Evolutionary conservation across 2,329 filamentous ascomycete genomes (phyloP).

Genomic region (Aspergillus amoenus): DNA sequence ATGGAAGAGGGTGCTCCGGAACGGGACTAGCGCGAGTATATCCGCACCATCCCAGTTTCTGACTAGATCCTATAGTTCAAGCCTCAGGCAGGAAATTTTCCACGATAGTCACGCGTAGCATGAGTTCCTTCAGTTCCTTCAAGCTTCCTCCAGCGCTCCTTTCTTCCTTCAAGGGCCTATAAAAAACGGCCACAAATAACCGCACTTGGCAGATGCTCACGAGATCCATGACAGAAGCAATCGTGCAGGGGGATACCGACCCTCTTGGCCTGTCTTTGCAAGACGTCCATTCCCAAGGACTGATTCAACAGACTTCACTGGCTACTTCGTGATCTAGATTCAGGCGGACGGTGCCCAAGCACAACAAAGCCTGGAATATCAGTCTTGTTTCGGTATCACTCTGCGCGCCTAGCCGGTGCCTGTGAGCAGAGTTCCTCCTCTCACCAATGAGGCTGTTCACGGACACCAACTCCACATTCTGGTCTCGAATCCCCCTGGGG

Average conservation of each 20-base stretch:
- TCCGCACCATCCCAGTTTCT: background rate
- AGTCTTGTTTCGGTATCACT: background rate
- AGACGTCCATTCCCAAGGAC: background rate
- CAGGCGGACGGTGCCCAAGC: background rate
- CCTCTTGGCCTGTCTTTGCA: background rate
- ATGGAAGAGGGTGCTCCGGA: background rate
- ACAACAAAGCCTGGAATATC: background rate
- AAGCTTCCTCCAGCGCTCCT: background rate
- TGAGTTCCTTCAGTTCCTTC: background rate
- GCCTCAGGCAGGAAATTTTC: background rate
- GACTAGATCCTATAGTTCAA: background rate
- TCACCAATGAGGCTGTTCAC: background rate
- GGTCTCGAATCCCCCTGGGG: slow-evolving; percentile 1
- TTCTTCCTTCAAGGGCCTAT: background rate
- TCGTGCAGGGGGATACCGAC: background rate
- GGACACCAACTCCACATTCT: background rate
- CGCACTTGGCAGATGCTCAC: background rate
- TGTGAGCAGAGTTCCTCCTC: background rate
- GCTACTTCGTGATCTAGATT: background rate
- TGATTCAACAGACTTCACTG: background rate
- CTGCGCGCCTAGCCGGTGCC: background rate
- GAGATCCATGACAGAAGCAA: background rate
- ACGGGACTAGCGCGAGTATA: background rate
- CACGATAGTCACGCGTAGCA: too few species aligned
- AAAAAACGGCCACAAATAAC: slow-evolving; percentile 4